phyloP scores from a whole-genome alignment of 1,284 basidiomycete species.

The Gomphus bonarii region DNA sequence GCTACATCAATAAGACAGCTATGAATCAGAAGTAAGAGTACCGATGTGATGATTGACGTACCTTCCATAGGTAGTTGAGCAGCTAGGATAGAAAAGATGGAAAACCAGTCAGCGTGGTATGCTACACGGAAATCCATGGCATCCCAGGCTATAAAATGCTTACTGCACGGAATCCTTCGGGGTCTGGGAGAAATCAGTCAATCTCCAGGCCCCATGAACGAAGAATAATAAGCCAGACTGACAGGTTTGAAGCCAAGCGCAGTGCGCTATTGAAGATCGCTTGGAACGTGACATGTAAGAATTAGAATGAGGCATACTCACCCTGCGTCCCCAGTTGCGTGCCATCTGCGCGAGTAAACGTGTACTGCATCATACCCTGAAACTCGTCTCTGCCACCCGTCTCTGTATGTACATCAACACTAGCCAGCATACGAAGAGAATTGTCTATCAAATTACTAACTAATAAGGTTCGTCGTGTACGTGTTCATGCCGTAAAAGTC shows the following conservation, averaged over 20 bases:
- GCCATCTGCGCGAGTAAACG: conserved; percentile 54
- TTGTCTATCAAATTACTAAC: conserved; percentile 20
- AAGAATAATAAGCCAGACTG: conserved; percentile 19
- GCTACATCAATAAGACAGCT: conserved; percentile 23
- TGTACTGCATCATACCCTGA: conserved; percentile 50
- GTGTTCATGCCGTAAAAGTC: conserved; percentile 69
- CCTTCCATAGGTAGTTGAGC: conserved; percentile 62
- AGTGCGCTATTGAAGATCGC: conserved; percentile 32
- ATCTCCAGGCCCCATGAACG: not conserved
- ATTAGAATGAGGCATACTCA: conserved; percentile 18
- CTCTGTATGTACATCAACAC: conserved; percentile 24
- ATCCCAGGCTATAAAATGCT: conserved; percentile 10
- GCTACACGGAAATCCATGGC: not conserved
- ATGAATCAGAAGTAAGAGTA: not conserved
- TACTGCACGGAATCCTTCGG: conserved; percentile 47
- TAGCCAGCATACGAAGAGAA: not conserved
- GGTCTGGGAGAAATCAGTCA: conserved; percentile 28
- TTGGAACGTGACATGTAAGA: not conserved
- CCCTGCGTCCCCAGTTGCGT: conserved; percentile 59
- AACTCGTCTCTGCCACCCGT: conserved; percentile 56
- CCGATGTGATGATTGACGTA: conserved; percentile 17
- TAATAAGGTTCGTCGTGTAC: conserved; percentile 62
- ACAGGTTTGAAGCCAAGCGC: conserved; percentile 56
- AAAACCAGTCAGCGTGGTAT: conserved; percentile 10
- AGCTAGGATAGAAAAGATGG: conserved; percentile 24